Base-by-base conservation (phyloP, 2,329 filamentous ascomycete species). In the Davidsoniella neocaledoniae region DNA sequence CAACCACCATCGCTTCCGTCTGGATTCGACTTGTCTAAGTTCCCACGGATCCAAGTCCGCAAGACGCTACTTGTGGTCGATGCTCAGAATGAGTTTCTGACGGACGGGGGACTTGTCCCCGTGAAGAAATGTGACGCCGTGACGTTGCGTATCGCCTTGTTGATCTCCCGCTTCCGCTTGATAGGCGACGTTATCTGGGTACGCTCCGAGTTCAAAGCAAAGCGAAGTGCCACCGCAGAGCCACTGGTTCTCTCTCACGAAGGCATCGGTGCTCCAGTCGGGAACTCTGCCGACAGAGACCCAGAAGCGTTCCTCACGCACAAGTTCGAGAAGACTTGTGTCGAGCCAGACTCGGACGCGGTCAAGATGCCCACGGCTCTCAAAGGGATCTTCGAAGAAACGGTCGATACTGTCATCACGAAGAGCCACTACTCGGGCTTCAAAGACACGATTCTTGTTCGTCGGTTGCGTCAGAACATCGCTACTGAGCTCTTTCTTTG, bases 351-450 rank as follows among this genome's bases (percentile, higher is more conserved):
- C 38, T 67, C 72, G 2, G 52, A 58, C 4, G 75, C 73, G 6
- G 63, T 64, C 17, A 67, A 70, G 49, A 63, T 77, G 36, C 64
- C 68, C 0, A 58, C 64, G 1, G 57, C 58, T 1, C 61, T 75
- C n/a, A 61, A 66, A 50, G 60, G 62, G 5, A 64, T 60, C 37
- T 61, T 69, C 56, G 76, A 61, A 60, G 68, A 61, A 60, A 68
- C 56, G 62, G 61, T 62, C 40, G 77, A 81, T 54, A 59, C 71
- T 41, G 60, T 68, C 43, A 62, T 79, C 49, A 67, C 72, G 48
- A 96, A 94, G 63, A 78, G 78, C 4, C 76, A 86, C 57, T 96
- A 96, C 63, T 96, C 91, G 3, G 88, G 88, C 12, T 88, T 96
- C 60, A 76, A 79, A 48, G 77, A 76, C 7, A 85, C 81, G 0